phyloP scores from a whole-genome alignment of 805 yeast species.

The Kuraishia molischiana region DNA sequence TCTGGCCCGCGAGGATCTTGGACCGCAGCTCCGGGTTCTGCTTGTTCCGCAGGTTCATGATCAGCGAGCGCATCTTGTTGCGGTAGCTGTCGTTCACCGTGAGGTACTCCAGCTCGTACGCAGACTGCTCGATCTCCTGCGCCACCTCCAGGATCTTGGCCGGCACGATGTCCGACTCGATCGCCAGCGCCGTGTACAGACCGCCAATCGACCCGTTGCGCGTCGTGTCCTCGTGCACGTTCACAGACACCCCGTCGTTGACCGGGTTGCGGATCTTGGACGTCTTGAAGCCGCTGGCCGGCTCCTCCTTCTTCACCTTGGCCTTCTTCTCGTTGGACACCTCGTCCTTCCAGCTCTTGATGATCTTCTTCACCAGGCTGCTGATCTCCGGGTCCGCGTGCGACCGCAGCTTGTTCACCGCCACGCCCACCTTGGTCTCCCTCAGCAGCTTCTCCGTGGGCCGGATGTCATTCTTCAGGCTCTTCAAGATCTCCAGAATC shows the following conservation, averaged over 20 bases:
- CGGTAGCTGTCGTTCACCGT: conserved; percentile 56
- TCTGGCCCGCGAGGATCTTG: conserved; percentile 56
- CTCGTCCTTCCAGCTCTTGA: conserved; percentile 83
- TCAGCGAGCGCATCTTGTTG: conserved; percentile 76
- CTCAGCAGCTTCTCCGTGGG: conserved; percentile 83
- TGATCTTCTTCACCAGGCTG: conserved; percentile 68
- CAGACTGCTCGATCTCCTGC: conserved; percentile 64
- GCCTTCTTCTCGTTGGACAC: conserved; percentile 56
- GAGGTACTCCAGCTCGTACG: conserved; percentile 50
- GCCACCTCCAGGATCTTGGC: conserved; percentile 51
- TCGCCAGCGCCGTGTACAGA: conserved; percentile 80
- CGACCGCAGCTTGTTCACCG: conserved; percentile 80
- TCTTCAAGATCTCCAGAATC: conserved; percentile 54
- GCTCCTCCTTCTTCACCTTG: conserved; percentile 3
- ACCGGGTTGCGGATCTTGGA: conserved; percentile 65
- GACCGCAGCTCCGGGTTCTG: conserved; percentile 79
- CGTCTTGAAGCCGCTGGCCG: conserved; percentile 21
- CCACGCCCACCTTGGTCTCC: conserved; percentile 96
- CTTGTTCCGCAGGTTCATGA: conserved; percentile 80
- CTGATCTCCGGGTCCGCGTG: conserved; percentile 59
- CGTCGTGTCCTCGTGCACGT: conserved; percentile 62
- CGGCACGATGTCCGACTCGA: conserved; percentile 51
- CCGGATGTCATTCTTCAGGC: conserved; percentile 58
- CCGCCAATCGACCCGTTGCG: conserved; percentile 82
- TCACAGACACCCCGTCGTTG: conserved; percentile 70